These are phyloP conservation scores for Colletotrichum salicis DNA, from an alignment of 2,329 filamentous ascomycete species.

Conservation along the genomic window DNA sequence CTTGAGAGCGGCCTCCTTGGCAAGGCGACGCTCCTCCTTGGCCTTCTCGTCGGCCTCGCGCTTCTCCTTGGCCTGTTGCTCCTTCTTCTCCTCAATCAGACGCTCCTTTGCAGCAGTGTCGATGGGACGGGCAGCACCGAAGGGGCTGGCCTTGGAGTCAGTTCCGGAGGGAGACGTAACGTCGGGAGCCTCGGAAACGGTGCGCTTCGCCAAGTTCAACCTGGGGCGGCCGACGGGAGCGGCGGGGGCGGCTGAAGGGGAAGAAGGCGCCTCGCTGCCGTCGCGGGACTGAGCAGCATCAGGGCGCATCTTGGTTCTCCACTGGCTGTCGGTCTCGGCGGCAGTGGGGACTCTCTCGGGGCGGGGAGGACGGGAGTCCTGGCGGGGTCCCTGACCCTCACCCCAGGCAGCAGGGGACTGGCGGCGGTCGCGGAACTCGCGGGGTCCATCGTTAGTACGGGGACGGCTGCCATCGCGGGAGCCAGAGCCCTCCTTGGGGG, in stretches of 20 bases:
- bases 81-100: conserved; percentile 88
- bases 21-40: conserved; percentile 76
- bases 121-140: conserved; percentile 92
- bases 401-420: conserved; percentile 82
- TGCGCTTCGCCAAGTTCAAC: conserved; percentile 90
- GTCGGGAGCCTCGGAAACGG: conserved; percentile 78
- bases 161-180: conserved; percentile 60
- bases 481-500: conserved; percentile 58
- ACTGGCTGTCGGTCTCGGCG: conserved; percentile 91
- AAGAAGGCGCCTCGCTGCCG: conserved; percentile 79
- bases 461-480: conserved; percentile 67
- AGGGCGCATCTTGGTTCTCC: conserved; percentile 92
- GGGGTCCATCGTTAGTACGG: conserved; percentile 67
- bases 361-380: conserved; percentile 75
- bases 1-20: conserved; percentile 73
- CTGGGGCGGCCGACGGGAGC: conserved; percentile 75
- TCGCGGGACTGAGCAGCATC: conserved; percentile 77
- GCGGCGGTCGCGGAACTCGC: conserved; percentile 69
- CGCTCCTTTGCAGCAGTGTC: conserved; percentile 91
- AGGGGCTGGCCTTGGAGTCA: conserved; percentile 89
- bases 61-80: conserved; percentile 80
- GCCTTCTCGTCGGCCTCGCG: conserved; percentile 88
- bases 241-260: conserved; percentile 67
- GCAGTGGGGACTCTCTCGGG: conserved; percentile 81
- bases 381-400: conserved; percentile 66